Evolutionary conservation across 805 yeast species (phyloP).

Genomic region (Komagataella kurtzmanii): DNA sequence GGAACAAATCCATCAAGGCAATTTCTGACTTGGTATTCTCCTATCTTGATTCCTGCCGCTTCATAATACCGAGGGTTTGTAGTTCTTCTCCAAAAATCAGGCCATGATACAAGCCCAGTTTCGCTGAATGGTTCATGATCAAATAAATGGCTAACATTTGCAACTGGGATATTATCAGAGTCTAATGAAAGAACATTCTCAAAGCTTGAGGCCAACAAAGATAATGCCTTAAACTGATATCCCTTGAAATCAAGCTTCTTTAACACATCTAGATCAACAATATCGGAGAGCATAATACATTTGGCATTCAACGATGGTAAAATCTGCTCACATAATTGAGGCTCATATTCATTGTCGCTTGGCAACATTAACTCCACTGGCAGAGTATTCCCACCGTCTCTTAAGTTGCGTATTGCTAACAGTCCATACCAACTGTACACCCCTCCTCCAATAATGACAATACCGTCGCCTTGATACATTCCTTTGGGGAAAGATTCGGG

Average conservation of each 20-base stretch:
- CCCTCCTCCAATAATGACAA: conserved; percentile 54
- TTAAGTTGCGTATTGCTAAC: conserved; percentile 27
- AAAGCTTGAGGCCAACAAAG: conserved; percentile 29
- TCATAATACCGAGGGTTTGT: conserved; percentile 46
- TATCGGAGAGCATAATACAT: conserved; percentile 26
- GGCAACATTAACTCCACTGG: conserved; percentile 31
- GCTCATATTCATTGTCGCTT: conserved; percentile 20
- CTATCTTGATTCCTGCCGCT: conserved; percentile 30
- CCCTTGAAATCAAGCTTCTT: conserved; percentile 13
- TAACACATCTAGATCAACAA: conserved; percentile 12
- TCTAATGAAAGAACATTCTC: conserved; percentile 32
- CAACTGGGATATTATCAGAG: conserved; percentile 30
- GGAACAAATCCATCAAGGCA: conserved; percentile 7
- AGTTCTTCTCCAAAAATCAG: conserved; percentile 55
- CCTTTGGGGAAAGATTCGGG: conserved; percentile 27
- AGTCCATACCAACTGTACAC: conserved; percentile 36
- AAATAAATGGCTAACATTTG: conserved; percentile 39
- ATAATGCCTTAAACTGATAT: conserved; percentile 23
- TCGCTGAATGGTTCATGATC: conserved; percentile 27
- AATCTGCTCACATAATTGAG: conserved; percentile 22
- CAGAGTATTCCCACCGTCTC: conserved; percentile 33
- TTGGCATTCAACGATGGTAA: conserved; percentile 25
- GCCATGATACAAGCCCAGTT: conserved; percentile 46
- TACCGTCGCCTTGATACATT: conserved; percentile 36
- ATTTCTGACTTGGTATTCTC: conserved; percentile 21